Base-by-base conservation (phyloP, 768 basidiomycete genomes). In the Mycena vulgaris region DNA sequence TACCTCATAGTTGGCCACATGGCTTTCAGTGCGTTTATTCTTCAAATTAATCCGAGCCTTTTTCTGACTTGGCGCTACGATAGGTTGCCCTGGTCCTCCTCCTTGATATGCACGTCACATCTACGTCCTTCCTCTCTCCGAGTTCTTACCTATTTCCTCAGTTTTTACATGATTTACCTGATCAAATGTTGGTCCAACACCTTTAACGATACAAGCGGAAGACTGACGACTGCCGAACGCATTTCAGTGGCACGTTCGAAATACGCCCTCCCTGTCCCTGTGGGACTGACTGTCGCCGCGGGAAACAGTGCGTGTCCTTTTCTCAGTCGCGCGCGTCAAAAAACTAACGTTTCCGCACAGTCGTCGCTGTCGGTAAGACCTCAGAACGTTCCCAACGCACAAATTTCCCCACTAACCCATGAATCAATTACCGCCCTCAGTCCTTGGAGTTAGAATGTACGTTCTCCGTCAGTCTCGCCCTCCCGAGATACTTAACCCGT, bases 381-480 rank as follows among this genome's bases (percentile, higher is more conserved):
- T 23, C 5, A 17, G 17, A 47, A 7, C 21, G 19, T n/a, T 11
- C 45, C 7, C 23, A n/a, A 37, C 6, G 35, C 14, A 14, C 8
- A 37, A 37, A 14, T n/a, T n/a, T n/a, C n/a, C 35, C 35, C 35
- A 14, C 35, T 6, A 37, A 3, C 7, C 30, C 27, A 13, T 31
- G 3, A 16, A 11, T 37, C 17, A 14, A 13, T 33, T n/a, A n/a
- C n/a, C 47, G 16, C 21, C 23, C 5, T 2, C 21, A 61, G 66
- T 48, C n/a, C 60, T 68, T 19, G 66, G 66, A 27, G 66, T 62
- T 51, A 60, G n/a, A n/a, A 61, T 67, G 66, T 67, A 37, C 40
- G 66, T 37, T 28, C 27, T 25, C 30, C 7, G 19, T 17, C 8
- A 5, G n/a, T 39, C 19, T 11, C 25, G 48, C 45, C 28, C 11